These are phyloP conservation scores for Psilocybe cubensis DNA, from an alignment of 768 basidiomycete species.

Conservation along the genomic window DNA sequence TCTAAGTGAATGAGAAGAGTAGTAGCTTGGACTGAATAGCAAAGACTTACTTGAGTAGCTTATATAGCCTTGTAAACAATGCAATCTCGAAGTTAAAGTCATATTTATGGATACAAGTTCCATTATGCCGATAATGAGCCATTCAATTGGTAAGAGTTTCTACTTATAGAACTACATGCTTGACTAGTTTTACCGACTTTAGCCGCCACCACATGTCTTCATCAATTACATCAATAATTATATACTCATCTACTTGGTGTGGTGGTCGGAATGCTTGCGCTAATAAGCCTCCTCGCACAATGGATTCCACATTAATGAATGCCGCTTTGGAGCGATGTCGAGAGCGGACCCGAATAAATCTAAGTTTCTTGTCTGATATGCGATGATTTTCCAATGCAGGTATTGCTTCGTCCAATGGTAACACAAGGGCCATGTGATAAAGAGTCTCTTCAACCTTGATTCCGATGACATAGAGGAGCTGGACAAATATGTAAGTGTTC, in stretches of 20 bases:
- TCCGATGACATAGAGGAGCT: conserved; percentile 10
- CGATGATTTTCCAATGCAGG: not conserved
- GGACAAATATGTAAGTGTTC: conserved; percentile 7
- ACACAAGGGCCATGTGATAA: conserved; percentile 11
- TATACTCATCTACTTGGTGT: conserved; percentile 4
- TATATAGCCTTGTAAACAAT: too few relatives aligned
- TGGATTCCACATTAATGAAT: conserved; percentile 10
- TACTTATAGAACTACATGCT: too few relatives aligned
- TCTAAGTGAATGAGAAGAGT: too few relatives aligned
- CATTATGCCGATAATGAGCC: too few relatives aligned
- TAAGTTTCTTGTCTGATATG: conserved; percentile 7
- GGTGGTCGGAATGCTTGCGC: not conserved
- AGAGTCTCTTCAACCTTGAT: not conserved
- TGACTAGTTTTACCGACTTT: not conserved
- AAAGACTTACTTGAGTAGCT: too few relatives aligned
- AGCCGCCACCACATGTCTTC: conserved; percentile 8
- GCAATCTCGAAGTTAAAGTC: too few relatives aligned
- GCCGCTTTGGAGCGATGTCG: not conserved
- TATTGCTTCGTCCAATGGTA: conserved; percentile 12
- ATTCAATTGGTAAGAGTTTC: too few relatives aligned
- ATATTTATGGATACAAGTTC: too few relatives aligned
- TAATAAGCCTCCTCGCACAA: conserved; percentile 13
- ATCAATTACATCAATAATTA: conserved; percentile 16
- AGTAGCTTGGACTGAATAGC: too few relatives aligned
- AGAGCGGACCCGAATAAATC: conserved; percentile 1